Conservation (phyloP, 208 protist genomes). For the Crithidia sp. region DNA sequence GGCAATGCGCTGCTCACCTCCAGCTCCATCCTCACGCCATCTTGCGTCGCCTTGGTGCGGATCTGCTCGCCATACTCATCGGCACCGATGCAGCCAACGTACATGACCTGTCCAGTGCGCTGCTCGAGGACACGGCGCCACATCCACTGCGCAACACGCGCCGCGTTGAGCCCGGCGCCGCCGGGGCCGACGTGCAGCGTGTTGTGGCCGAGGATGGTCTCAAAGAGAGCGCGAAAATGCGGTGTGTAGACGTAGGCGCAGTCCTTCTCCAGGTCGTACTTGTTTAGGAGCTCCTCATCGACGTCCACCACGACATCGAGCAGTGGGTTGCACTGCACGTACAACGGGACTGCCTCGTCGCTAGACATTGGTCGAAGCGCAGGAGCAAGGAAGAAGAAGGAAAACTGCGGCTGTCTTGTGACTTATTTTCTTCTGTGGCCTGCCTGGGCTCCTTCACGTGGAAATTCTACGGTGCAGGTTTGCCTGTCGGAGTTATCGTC, state of each 20-base stretch:
- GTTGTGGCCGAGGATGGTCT: slow-evolving; percentile 92
- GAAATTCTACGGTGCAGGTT: too few relatives aligned
- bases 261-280: slow-evolving; percentile 91
- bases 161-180: slow-evolving; percentile 97
- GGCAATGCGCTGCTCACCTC: slow-evolving; percentile 79
- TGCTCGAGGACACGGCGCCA: slow-evolving; percentile 36
- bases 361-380: background rate
- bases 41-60: slow-evolving; percentile 63
- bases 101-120: slow-evolving; percentile 91
- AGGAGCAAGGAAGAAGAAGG: too few relatives aligned
- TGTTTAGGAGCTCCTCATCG: slow-evolving; percentile 83
- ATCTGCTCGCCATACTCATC: slow-evolving; percentile 94
- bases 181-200: slow-evolving; percentile 96
- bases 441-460: too few relatives aligned
- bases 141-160: slow-evolving; percentile 95
- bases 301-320: slow-evolving; percentile 98
- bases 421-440: too few relatives aligned
- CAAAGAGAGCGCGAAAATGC: slow-evolving; percentile 88
- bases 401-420: background rate
- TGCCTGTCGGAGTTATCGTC: too few relatives aligned
- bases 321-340: slow-evolving; percentile 97
- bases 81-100: slow-evolving; percentile 96
- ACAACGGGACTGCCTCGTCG: slow-evolving; percentile 33
- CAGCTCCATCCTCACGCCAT: slow-evolving; percentile 89
- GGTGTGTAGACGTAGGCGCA: slow-evolving; percentile 91